Base-by-base conservation (phyloP, 768 basidiomycete species). In the Tubosaeta sp. region DNA sequence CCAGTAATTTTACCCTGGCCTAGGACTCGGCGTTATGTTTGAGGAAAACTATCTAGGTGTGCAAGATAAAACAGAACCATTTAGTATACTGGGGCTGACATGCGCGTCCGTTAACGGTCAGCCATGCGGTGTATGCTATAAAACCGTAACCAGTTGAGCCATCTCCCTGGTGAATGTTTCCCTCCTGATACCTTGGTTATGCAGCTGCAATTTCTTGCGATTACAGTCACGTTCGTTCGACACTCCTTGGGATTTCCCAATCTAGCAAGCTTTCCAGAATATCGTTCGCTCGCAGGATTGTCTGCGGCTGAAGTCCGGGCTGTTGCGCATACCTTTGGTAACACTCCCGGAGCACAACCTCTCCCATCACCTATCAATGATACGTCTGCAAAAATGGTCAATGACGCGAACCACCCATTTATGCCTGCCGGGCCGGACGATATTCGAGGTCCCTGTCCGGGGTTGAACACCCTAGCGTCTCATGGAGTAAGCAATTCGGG, bases 401-500 rank as follows among this genome's bases (percentile, higher is more conserved):
- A 58, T 35, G 63, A 63, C 11, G 32, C 25, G 3, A 43, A 26
- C 8, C 63, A 65, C 22, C 61, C 63, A 14, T 65, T 44, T 27
- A 4, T n/a, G 3, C 52, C 53, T 6, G 43, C 42, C 19, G 39
- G 0, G 29, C 60, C 59, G 6, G 55, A 57, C 32, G 61, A 65
- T 17, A 60, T 65, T 29, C 63, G 63, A 48, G 63, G 63, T 7
- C 64, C 63, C 8, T 64, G 56, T 19, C 61, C 63, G 0, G 63
- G 64, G 43, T 32, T 64, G 52, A 64, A 64, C 17, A 65, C 64
- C 7, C 43, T 64, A 4, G 61, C 64, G 4, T 57, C 60, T 64
- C 63, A 64, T 10, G 64, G 63, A n/a, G 63, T 65, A 14, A 51
- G 64, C 37, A 4, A 26, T 32, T 17, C 5, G 10, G 34, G 4